A percentile compares a stretch with the other conserved stretches of the same genome.
Evolutionary conservation across 2,329 filamentous ascomycete genomes (phyloP).

Genomic region (Pyrenophora tritici-repentis): DNA sequence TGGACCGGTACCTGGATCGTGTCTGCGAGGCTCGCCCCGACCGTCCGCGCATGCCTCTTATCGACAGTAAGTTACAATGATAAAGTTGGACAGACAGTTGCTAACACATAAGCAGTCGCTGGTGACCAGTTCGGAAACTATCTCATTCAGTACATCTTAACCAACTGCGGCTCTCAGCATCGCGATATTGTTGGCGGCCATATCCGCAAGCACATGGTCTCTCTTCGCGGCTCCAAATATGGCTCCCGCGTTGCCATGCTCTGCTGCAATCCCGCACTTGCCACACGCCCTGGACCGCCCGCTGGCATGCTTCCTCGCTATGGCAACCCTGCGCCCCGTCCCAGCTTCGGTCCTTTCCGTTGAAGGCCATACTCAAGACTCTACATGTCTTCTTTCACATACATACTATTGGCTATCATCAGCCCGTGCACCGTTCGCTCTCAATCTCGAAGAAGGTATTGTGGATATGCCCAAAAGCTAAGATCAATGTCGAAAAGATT

Average conservation of each 20-base stretch:
- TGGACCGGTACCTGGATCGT: constrained; percentile 88
- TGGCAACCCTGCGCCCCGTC: constrained; percentile 34
- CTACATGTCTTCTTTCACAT: constrained; percentile 26
- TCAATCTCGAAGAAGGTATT: constrained; percentile 40
- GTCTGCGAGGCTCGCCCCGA: constrained; percentile 91
- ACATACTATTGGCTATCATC: constrained; percentile 37
- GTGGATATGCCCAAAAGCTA: constrained; percentile 40
- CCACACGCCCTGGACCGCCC: constrained; percentile 86
- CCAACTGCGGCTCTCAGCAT: constrained; percentile 83
- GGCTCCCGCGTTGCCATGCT: constrained; percentile 98
- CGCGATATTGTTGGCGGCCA: constrained; percentile 91
- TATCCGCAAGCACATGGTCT: constrained; percentile 99
- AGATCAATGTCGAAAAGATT: constrained; percentile 39
- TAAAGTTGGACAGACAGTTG: not conserved
- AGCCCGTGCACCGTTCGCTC: constrained; percentile 33
- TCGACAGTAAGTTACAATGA: constrained; percentile 69
- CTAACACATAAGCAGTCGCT: constrained; percentile 62
- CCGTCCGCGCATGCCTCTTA: constrained; percentile 92
- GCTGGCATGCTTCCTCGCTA: constrained; percentile 59
- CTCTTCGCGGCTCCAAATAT: constrained; percentile 95
- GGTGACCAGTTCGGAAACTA: constrained; percentile 99
- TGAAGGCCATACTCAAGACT: constrained; percentile 16
- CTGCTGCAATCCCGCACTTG: constrained; percentile 90
- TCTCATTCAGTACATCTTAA: constrained; percentile 94
- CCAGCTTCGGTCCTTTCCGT: constrained; percentile 38